phyloP scores from a whole-genome alignment of 352 stramenopile species.

The Phytophthora pistaciae region DNA sequence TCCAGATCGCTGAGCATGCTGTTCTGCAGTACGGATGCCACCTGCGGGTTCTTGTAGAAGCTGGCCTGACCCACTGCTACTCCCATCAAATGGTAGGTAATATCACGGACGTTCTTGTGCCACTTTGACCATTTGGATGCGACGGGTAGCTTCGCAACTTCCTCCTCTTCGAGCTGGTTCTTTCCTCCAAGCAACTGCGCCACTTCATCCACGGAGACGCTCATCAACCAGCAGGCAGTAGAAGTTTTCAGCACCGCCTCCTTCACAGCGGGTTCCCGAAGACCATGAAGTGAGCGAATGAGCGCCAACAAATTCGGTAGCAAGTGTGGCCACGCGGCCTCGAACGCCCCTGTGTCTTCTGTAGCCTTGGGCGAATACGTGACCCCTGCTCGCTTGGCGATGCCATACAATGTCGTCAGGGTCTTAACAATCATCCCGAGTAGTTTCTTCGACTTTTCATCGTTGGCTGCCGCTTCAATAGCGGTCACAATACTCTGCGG shows the following conservation, averaged over 20 bases:
- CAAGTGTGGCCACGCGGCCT: slow-evolving; percentile 67
- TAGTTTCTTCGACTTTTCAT: slow-evolving; percentile 54
- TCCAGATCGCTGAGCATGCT: slow-evolving; percentile 74
- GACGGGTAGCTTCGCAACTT: slow-evolving; percentile 57
- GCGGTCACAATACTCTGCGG: slow-evolving; percentile 63
- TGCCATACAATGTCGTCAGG: slow-evolving; percentile 82
- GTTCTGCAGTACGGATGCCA: slow-evolving; percentile 54
- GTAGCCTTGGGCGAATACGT: slow-evolving; percentile 28
- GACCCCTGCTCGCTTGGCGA: slow-evolving; percentile 64
- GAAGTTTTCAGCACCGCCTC: slow-evolving; percentile 62
- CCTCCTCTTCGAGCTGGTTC: slow-evolving; percentile 76
- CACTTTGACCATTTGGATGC: slow-evolving; percentile 78
- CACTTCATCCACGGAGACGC: slow-evolving; percentile 78
- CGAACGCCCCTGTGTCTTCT: slow-evolving; percentile 52
- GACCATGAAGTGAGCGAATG: slow-evolving; percentile 66
- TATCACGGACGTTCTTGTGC: slow-evolving; percentile 85
- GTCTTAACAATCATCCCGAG: slow-evolving; percentile 75
- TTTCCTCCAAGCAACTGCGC: slow-evolving; percentile 80
- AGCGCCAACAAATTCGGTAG: slow-evolving; percentile 74
- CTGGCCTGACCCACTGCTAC: slow-evolving; percentile 57
- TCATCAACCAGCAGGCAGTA: slow-evolving; percentile 72
- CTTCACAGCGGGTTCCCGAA: slow-evolving; percentile 64
- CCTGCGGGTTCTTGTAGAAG: slow-evolving; percentile 66
- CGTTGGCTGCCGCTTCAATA: slow-evolving; percentile 49
- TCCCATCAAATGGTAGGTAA: slow-evolving; percentile 81